Evolutionary conservation across 345 rosid genomes (phyloP).

Genomic region (Melastoma malabathricum): DNA sequence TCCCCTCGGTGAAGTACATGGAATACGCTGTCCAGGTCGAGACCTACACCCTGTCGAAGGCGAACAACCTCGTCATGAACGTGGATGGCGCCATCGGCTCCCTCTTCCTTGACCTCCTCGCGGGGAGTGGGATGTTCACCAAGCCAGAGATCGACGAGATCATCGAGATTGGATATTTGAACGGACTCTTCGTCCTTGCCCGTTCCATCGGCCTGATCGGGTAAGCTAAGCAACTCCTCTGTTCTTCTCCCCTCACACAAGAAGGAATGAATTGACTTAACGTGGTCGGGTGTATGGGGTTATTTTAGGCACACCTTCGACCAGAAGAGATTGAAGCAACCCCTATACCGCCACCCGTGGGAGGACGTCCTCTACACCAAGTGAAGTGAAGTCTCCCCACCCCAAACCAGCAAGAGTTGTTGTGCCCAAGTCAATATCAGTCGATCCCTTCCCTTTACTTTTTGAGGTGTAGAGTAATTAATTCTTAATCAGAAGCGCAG

Average conservation of each 20-base stretch:
- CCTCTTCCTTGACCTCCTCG: conserved; percentile 91
- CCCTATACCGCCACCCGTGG: conserved; percentile 94
- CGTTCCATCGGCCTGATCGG: conserved; percentile 86
- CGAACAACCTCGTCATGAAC: conserved; percentile 73
- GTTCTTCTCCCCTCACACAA: no score
- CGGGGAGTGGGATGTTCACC: conserved; percentile 84
- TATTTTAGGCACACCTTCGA: conserved; percentile 72
- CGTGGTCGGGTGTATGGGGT: no score
- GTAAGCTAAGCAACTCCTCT: conserved; percentile 18
- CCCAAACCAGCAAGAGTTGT: not conserved
- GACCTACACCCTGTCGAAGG: conserved; percentile 73
- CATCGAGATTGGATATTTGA: conserved; percentile 71
- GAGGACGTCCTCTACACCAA: conserved; percentile 97
- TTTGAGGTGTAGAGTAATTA: no score
- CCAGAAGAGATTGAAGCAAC: conserved; percentile 95
- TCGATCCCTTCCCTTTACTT: no score
- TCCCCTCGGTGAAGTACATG: conserved; percentile 92
- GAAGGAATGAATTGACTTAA: no score
- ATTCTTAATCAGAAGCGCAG: no score
- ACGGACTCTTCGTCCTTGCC: conserved; percentile 91
- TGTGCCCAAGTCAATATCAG: no score
- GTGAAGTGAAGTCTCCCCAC: conserved; percentile 17
- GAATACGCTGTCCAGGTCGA: conserved; percentile 84
- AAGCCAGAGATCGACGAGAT: conserved; percentile 91
- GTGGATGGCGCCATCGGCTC: conserved; percentile 91